Evolutionary conservation across 2,329 filamentous ascomycete genomes (phyloP), one percentile per base, ranked within the genome.

Genomic region (Fusarium oxysporum): DNA sequence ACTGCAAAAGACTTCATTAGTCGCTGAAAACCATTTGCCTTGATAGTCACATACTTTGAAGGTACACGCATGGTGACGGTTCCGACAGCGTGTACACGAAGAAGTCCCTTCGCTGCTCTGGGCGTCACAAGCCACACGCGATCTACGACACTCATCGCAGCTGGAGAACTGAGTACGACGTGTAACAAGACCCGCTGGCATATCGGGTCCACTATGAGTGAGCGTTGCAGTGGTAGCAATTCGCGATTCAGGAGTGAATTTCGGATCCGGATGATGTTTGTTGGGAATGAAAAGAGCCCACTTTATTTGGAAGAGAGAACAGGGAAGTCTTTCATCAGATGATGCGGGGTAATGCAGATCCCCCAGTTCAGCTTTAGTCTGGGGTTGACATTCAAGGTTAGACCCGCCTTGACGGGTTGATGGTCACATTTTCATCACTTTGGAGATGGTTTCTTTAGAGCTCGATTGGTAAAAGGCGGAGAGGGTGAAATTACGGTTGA

Each of bases 11-110:
- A 25, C 25, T 25, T 25, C 5, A 25, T 25, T 25, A 25, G 25
- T 25, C 25, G 25, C 25, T 25, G 25, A 25, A 25, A 25, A 25
- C 25, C 25, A 25, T 25, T 25, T 25, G 25, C 25, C 25, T 25
- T 6, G 25, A 25, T 25, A 25, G 13, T n/a, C 12, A 21, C 54
- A n/a, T 70, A 76, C 80, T 66, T 79, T 77, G 57, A 81, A 81
- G 19, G 78, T 81, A 54, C 80, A 81, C 14, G 67, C 35, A 28
- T 70, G 71, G 32, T 70, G 53, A 13, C 78, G 73, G 51, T 78
- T 78, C 47, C 69, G 56, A 54, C 79, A 93, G 73, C 86, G 93
- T 0, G 92, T 93, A 5, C 92, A 94, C 72, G 90, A 87, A 19
- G 88, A 92, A 45, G 92, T 89, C 72, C 90, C 86, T 14, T 90